phyloP scores from a whole-genome alignment of 2,329 filamentous ascomycete species.

The Clonostachys rosea region DNA sequence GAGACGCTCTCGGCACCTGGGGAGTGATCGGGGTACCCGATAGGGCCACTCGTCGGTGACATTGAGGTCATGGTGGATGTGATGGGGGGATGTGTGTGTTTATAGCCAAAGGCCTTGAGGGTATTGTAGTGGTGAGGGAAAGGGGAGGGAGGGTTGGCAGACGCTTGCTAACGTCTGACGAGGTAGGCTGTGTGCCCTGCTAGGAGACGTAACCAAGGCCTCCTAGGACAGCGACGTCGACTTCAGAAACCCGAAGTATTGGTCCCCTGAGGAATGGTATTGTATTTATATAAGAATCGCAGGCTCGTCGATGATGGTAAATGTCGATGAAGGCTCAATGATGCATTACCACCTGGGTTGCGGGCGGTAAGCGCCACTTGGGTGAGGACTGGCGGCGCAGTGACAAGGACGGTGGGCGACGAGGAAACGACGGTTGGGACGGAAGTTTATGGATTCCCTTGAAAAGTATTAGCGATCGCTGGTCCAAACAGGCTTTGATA shows the following conservation, averaged over 20 bases:
- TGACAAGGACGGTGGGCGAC: background rate
- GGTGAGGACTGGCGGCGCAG: too few relatives aligned
- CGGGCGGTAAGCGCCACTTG: constrained; percentile 2
- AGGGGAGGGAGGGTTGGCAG: background rate
- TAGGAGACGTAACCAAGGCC: too few relatives aligned
- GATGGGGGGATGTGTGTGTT: too few relatives aligned
- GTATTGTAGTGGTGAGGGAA: background rate
- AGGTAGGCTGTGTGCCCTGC: background rate
- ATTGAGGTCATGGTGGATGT: constrained; percentile 35
- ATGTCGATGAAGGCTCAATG: background rate
- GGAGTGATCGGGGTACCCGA: constrained; percentile 23
- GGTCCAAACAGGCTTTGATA: background rate
- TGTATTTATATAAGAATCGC: background rate
- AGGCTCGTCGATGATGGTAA: background rate
- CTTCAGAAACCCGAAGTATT: too few relatives aligned
- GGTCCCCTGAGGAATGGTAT: background rate
- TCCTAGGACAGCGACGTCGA: too few relatives aligned
- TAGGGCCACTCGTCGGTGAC: constrained; percentile 33
- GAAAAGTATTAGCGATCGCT: constrained; percentile 5
- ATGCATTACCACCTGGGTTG: constrained; percentile 1
- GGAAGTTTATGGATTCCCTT: background rate
- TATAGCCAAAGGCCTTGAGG: background rate
- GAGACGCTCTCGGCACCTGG: constrained; percentile 38
- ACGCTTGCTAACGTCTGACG: background rate
- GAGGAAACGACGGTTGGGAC: background rate